A percentile compares a stretch with the other conserved stretches of the same genome.
These are phyloP conservation scores for Petunia axillaris DNA, from an alignment of 257 asterid genomes.

Conservation along the genomic window DNA sequence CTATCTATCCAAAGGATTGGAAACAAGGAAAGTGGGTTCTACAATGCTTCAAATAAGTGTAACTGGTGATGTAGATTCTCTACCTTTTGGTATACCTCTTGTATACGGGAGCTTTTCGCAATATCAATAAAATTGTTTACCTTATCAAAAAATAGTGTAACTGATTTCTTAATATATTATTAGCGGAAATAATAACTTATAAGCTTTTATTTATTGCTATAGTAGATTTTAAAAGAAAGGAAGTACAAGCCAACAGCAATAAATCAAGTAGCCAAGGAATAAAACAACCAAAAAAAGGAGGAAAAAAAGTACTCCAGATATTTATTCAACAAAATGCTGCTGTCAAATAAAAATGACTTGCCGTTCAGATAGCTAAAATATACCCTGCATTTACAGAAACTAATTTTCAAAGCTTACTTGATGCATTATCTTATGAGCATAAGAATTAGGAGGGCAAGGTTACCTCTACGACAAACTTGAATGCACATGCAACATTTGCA, in stretches of 20 bases:
- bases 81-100: no score
- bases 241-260: conserved; percentile 11
- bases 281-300: background rate
- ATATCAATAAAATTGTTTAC: no score
- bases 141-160: background rate
- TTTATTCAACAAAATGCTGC: background rate
- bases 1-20: background rate
- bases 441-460: conserved; percentile 24
- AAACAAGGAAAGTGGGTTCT: background rate
- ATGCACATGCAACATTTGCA: conserved; percentile 97
- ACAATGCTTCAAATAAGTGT: no score
- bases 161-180: background rate
- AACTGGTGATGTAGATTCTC: no score
- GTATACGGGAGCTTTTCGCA: no score
- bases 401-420: background rate
- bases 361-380: background rate
- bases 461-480: conserved; percentile 99
- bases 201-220: background rate
- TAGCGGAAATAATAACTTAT: background rate
- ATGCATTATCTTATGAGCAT: background rate
- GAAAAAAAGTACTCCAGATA: background rate
- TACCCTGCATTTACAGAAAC: conserved; percentile 3
- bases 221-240: background rate
- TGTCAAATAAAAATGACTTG: background rate
- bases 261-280: background rate